phyloP scores from a whole-genome alignment of 257 asterid species.

The Rubia yunnanensis region DNA sequence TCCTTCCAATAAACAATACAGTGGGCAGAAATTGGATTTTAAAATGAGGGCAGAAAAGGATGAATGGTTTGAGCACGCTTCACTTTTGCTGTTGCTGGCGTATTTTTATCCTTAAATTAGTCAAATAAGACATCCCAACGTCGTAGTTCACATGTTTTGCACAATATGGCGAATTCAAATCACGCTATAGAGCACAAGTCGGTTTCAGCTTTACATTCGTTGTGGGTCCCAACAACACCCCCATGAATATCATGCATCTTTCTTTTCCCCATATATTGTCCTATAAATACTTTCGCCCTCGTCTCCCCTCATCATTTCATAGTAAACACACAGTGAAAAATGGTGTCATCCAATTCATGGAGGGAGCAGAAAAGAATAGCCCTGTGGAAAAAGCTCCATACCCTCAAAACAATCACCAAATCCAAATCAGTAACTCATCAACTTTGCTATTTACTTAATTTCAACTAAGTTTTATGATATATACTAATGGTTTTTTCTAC shows the following conservation, averaged over 20 bases:
- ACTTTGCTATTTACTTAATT: background rate
- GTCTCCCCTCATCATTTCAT: background rate
- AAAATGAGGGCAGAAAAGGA: background rate
- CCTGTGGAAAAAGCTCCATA: conserved; percentile 46
- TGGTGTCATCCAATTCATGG: conserved; percentile 24
- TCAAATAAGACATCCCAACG: background rate
- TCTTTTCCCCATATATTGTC: background rate
- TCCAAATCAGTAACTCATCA: conserved; percentile 54
- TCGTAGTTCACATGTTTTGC: background rate
- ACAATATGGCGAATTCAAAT: background rate
- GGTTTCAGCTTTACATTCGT: too few species aligned
- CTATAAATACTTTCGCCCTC: conserved; percentile 26
- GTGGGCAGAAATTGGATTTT: background rate
- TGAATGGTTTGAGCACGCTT: background rate
- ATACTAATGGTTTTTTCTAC: background rate
- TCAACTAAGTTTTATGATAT: too few species aligned
- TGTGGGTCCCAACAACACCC: too few species aligned
- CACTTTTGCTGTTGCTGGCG: too few species aligned
- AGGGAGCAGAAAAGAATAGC: conserved; percentile 35
- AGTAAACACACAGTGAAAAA: conserved; percentile 8
- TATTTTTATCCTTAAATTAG: background rate
- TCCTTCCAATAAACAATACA: background rate
- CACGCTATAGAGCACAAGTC: background rate
- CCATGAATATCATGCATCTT: too few species aligned
- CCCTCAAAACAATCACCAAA: conserved; percentile 40